Conservation (phyloP, 176 grass and related monocot genomes). For the Carex cristatella region DNA sequence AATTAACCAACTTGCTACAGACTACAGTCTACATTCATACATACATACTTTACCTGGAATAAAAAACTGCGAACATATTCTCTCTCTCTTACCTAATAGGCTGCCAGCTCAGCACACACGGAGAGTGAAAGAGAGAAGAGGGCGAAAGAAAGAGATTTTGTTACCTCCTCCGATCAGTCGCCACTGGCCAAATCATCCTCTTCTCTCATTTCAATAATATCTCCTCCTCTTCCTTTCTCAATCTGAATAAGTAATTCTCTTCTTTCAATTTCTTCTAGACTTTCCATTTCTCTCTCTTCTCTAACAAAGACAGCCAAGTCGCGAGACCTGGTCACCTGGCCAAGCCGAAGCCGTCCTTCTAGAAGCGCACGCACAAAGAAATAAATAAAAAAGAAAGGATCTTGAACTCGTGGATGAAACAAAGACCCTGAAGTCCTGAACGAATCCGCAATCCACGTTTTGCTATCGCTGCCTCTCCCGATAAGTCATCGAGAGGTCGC, state of each 20-base stretch:
- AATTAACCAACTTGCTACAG: not conserved
- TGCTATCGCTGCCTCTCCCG: not conserved
- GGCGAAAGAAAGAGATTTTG: not conserved
- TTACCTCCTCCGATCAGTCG: not conserved
- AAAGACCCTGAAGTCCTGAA: not conserved
- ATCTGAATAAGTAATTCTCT: not conserved
- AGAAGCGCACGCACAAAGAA: not conserved
- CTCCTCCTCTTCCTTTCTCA: not conserved
- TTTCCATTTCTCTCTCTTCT: not conserved
- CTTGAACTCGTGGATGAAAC: not conserved
- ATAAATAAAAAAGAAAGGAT: not conserved
- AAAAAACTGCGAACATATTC: not conserved
- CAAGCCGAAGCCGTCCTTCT: not conserved
- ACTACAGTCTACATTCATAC: not conserved
- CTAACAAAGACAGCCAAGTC: not conserved
- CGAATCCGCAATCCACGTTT: not conserved
- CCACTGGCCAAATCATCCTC: not conserved
- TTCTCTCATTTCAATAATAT: not conserved
- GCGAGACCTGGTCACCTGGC: not conserved
- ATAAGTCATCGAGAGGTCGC: not conserved
- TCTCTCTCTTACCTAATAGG: not conserved
- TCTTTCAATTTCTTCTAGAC: not conserved
- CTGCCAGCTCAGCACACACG: conserved; percentile 10
- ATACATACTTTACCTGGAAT: not conserved
- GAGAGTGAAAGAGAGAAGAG: conserved; percentile 18